Evolutionary conservation across 2,329 filamentous ascomycete species (phyloP).

Genomic region (Aspergillus alliaceus): DNA sequence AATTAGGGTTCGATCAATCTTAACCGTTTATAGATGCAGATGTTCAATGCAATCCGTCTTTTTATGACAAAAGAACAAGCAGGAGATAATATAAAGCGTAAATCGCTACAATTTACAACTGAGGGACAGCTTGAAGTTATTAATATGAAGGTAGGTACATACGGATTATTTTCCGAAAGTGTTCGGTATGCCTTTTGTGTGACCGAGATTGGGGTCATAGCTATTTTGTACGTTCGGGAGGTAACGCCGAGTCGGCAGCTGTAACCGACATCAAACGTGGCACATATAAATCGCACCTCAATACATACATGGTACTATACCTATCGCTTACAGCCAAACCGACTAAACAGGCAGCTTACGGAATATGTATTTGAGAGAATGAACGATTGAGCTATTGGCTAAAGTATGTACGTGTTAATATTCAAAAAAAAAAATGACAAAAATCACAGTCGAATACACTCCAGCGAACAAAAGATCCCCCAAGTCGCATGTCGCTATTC

Average conservation of each 20-base stretch:
- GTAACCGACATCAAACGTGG: background rate
- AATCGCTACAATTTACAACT: no score
- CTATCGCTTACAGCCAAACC: background rate
- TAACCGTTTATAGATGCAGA: background rate
- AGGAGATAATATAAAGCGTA: no score
- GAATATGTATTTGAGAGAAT: background rate
- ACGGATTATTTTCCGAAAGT: conserved; percentile 11
- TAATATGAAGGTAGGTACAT: background rate
- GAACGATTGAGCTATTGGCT: conserved; percentile 1
- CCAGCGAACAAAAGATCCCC: background rate
- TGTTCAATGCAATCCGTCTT: background rate
- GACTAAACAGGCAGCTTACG: no score
- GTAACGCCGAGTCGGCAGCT: background rate
- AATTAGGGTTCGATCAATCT: background rate
- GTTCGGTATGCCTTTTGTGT: conserved; percentile 15
- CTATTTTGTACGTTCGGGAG: background rate
- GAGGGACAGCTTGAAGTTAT: background rate
- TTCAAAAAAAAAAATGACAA: no score
- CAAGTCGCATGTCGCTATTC: background rate
- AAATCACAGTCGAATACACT: background rate
- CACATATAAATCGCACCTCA: background rate
- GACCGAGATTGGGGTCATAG: conserved; percentile 7
- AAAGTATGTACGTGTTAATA: conserved; percentile 5
- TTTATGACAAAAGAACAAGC: background rate
- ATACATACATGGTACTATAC: background rate